Evolutionary conservation across 768 basidiomycete species (phyloP).

Genomic region (Cystofilobasidium macerans): DNA sequence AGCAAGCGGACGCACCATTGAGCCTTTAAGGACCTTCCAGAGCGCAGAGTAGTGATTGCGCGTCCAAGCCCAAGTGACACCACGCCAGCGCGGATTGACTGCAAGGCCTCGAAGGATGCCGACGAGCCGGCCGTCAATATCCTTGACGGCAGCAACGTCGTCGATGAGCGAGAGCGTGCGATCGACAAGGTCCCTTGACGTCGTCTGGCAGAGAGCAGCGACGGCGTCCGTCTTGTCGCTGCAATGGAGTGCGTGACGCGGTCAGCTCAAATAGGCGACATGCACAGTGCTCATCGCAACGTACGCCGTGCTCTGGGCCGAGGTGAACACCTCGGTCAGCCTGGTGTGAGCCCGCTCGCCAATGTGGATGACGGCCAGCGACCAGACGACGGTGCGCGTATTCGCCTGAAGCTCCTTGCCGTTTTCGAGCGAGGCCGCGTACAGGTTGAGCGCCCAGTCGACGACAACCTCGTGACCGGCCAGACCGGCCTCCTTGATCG

Average conservation of each 20-base stretch:
- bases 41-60: slow-evolving; percentile 37
- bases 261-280: slow-evolving; percentile 41
- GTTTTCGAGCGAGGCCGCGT: slow-evolving; percentile 45
- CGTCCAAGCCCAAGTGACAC: slow-evolving; percentile 48
- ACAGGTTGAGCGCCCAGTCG: slow-evolving; percentile 57
- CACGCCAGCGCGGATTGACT: slow-evolving; percentile 52
- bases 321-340: slow-evolving; percentile 50
- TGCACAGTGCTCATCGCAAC: not conserved
- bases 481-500: slow-evolving; percentile 42
- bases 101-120: slow-evolving; percentile 40
- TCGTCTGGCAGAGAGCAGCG: slow-evolving; percentile 52
- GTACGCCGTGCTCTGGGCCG: not conserved
- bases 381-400: slow-evolving; percentile 47
- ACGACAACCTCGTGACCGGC: slow-evolving; percentile 45
- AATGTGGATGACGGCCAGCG: slow-evolving; percentile 55
- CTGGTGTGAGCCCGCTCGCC: slow-evolving; percentile 65
- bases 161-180: slow-evolving; percentile 54
- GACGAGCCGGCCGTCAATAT: not conserved
- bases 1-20: slow-evolving; percentile 28
- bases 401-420: slow-evolving; percentile 78
- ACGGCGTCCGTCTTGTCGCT: slow-evolving; percentile 53
- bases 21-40: not conserved
- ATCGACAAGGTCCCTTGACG: slow-evolving; percentile 49
- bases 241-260: slow-evolving; percentile 50
- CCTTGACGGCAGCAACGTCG: slow-evolving; percentile 38